These are phyloP conservation scores for Edaphochlamys debaryana DNA, from an alignment of 139 green algal species.

Conservation along the genomic window DNA sequence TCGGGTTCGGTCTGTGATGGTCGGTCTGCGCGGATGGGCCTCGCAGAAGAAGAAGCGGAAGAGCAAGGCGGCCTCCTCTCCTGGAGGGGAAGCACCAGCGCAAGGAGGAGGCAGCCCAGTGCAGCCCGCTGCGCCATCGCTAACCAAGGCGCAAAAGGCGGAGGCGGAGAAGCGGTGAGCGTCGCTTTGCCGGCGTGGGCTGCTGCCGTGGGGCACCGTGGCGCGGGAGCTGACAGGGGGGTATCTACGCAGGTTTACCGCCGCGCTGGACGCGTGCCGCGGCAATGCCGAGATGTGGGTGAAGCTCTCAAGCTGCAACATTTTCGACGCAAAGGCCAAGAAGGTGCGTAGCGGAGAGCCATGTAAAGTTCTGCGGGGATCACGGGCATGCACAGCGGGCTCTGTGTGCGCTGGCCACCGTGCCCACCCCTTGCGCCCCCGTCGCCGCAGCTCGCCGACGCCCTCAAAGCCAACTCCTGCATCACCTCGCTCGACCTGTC, in stretches of 20 bases:
- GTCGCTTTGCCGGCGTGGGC: too few species aligned
- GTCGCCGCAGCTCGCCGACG: slow-evolving; percentile 62
- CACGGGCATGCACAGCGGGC: too few species aligned
- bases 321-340: slow-evolving; percentile 58
- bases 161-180: slow-evolving; percentile 40
- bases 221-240: too few species aligned
- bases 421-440: background rate
- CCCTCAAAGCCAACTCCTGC: slow-evolving; percentile 61
- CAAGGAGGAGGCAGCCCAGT: background rate
- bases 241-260: slow-evolving; percentile 51
- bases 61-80: background rate
- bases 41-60: slow-evolving; percentile 59
- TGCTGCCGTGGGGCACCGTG: too few species aligned
- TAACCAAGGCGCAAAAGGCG: slow-evolving; percentile 43
- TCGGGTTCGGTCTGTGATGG: too few species aligned
- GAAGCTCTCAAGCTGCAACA: slow-evolving; percentile 46
- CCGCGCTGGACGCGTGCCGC: slow-evolving; percentile 33
- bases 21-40: too few species aligned
- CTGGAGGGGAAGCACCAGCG: background rate
- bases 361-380: too few species aligned
- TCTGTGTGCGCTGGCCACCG: too few species aligned
- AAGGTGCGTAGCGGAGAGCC: too few species aligned
- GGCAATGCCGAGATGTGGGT: slow-evolving; percentile 65
- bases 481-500: slow-evolving; percentile 72
- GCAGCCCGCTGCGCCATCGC: background rate